Evolutionary conservation across 345 rosid genomes (phyloP).

Genomic region (Aegle marmelos): DNA sequence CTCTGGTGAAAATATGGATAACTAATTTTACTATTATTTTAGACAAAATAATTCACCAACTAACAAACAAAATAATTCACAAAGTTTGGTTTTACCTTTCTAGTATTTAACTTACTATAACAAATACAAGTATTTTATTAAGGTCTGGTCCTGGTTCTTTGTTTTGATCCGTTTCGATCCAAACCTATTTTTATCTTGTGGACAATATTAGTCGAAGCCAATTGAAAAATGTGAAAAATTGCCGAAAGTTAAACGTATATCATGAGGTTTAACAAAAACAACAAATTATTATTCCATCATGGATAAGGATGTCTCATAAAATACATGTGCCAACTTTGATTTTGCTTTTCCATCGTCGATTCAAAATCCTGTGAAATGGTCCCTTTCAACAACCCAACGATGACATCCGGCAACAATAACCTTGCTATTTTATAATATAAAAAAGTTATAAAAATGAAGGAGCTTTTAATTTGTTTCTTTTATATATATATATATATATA

Average conservation of each 20-base stretch:
- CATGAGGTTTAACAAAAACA: neutral
- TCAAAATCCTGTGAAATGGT: conserved; percentile 2
- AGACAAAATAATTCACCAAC: neutral
- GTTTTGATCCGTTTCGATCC: too few species aligned
- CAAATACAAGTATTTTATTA: neutral
- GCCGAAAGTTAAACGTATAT: neutral
- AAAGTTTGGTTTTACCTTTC: too few species aligned
- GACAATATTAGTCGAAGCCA: too few species aligned
- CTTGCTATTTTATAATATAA: too few species aligned
- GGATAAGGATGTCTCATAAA: neutral
- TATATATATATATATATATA: too few species aligned
- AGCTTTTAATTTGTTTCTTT: neutral
- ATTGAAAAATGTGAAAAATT: too few species aligned
- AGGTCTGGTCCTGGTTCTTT: neutral
- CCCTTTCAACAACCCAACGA: neutral
- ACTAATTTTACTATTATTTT: too few species aligned
- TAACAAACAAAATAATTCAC: too few species aligned
- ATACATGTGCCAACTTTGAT: conserved; percentile 2
- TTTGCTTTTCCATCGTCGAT: neutral
- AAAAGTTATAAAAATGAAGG: too few species aligned
- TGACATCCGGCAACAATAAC: neutral
- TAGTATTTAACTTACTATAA: neutral
- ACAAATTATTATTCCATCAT: neutral
- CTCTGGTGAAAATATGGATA: too few species aligned
- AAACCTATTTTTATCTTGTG: neutral